phyloP scores from a whole-genome alignment of 2,329 filamentous ascomycete genomes.

The Trichoderma atrobrunneum region DNA sequence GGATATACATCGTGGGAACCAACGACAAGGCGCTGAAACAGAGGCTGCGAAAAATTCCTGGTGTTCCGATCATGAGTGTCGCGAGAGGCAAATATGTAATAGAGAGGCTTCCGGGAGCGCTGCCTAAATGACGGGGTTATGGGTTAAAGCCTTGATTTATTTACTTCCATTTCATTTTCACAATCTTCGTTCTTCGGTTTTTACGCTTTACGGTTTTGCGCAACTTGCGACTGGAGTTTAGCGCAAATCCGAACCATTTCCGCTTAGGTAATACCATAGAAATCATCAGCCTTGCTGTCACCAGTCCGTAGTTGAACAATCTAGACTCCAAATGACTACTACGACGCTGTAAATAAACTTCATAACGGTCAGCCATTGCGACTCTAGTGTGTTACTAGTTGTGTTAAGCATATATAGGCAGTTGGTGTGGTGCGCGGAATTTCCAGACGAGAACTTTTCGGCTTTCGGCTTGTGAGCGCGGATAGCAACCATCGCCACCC shows the following conservation, averaged over 20 bases:
- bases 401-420: slow-evolving; percentile 1
- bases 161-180: not conserved
- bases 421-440: not conserved
- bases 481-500: not conserved
- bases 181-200: not conserved
- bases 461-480: not conserved
- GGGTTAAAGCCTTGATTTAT: not conserved
- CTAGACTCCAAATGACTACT: not conserved
- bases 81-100: slow-evolving; percentile 91
- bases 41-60: slow-evolving; percentile 68
- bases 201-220: not conserved
- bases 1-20: slow-evolving; percentile 76
- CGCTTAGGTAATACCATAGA: slow-evolving; percentile 7
- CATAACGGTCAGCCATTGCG: not conserved
- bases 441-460: not conserved
- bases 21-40: slow-evolving; percentile 79
- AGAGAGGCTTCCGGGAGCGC: slow-evolving; percentile 83
- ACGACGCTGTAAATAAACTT: not conserved
- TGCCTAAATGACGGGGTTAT: slow-evolving; percentile 46
- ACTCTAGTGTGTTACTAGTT: not conserved
- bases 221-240: slow-evolving; percentile 17
- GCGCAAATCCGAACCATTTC: slow-evolving; percentile 8
- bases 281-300: not conserved
- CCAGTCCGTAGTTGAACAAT: not conserved
- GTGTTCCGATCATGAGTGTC: slow-evolving; percentile 74